Base-by-base conservation (phyloP, 78 protist genomes). In the Dictyostelium purpureum region DNA sequence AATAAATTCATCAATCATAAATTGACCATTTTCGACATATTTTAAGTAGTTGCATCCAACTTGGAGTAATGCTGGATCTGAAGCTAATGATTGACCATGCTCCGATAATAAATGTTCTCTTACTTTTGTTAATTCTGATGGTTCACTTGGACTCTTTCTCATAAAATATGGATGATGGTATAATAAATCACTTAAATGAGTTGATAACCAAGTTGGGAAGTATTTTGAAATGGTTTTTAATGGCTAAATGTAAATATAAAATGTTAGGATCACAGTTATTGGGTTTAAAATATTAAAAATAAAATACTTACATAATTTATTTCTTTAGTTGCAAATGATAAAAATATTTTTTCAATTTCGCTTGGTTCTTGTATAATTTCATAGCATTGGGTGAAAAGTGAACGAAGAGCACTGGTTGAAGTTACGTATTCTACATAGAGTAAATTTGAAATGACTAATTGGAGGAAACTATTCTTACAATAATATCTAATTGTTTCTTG, bases 81-180 rank as follows among this genome's bases (percentile, higher is more conserved):
- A 59, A 24, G 79, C 66, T 4, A 85, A 33, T 24, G 66, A 24
- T 35, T 73, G 82, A 11, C 66, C 92, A 85, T 71, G 73, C 31
- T 73, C 82, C 6, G 52, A 31, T 10, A 85, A 26, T 21, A 85
- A 42, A 35, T 26, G 18, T 26, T 85, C 67, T 57, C 92, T 40
- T 21, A 59, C 45, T 19, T 52, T 42, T 0, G 74, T 10, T 12
- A 85, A 49, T 45, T 65, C 66, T 33, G 92, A 85, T 47, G 18
- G 40, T 14, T 63, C 61, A 37, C 4, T 6, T 18, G 18, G 38
- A 28, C 45, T 38, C 35, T 73, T 70, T 40, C 65, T 85, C 59
- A 85, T 35, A 5, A 85, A 31, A 47, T 85, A 85, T 52, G 92
- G 92, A 73, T 85, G 92, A 57, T 85, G 92, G n/a, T 73, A 70